These are phyloP conservation scores for Monotropa hypopitys DNA, from an alignment of 179 eudicot genomes.

Conservation along the genomic window DNA sequence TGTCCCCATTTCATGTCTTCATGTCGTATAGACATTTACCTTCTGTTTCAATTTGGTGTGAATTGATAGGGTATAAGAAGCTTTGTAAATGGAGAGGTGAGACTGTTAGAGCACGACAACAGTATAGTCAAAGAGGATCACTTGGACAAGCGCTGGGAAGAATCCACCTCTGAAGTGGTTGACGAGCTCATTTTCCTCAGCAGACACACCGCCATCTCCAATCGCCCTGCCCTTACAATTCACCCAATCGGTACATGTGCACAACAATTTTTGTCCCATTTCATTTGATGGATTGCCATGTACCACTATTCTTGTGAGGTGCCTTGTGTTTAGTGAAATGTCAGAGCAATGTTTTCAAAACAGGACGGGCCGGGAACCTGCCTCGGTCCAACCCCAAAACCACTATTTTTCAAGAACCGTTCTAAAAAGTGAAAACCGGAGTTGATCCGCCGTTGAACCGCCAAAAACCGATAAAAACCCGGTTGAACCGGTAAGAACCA, in stretches of 20 bases:
- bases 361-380: too few relatives aligned
- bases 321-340: not conserved
- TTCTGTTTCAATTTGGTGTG: not conserved
- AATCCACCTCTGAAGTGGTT: slow-evolving; percentile 40
- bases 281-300: too few relatives aligned
- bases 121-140: slow-evolving; percentile 52
- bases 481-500: too few relatives aligned
- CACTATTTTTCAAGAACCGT: too few relatives aligned
- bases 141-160: slow-evolving; percentile 67
- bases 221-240: slow-evolving; percentile 71
- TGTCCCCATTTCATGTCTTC: not conserved
- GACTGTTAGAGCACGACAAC: slow-evolving; percentile 59
- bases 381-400: too few relatives aligned
- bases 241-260: slow-evolving; percentile 58
- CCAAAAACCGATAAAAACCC: too few relatives aligned
- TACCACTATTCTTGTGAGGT: not conserved
- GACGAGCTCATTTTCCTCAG: slow-evolving; percentile 60
- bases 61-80: slow-evolving; percentile 40
- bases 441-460: too few relatives aligned
- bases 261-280: too few relatives aligned
- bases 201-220: slow-evolving; percentile 58
- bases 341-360: too few relatives aligned
- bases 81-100: slow-evolving; percentile 35
- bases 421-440: too few relatives aligned
- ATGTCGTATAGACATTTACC: not conserved